A percentile compares a stretch with the other conserved stretches of the same genome.
phyloP scores from a whole-genome alignment of 179 eudicot species.

The Spergularia azorica region DNA sequence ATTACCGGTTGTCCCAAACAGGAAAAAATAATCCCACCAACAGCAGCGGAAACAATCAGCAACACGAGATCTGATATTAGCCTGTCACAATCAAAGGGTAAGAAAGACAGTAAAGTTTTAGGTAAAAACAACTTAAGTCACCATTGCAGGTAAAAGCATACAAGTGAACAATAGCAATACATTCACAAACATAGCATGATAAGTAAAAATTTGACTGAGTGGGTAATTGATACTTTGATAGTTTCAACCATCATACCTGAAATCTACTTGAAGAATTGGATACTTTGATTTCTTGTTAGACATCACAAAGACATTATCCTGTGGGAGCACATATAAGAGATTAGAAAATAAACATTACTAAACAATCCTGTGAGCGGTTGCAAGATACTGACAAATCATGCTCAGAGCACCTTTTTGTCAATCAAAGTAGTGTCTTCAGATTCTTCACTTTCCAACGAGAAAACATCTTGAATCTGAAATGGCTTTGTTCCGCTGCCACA shows the following conservation, averaged over 20 bases:
- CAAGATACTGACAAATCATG: not conserved
- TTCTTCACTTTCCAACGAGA: constrained; percentile 73
- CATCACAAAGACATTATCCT: constrained; percentile 98
- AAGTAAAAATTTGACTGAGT: not conserved
- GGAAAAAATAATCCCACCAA: constrained; percentile 92
- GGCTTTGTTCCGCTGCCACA: constrained; percentile 71
- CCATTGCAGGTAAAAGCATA: not conserved
- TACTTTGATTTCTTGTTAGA: constrained; percentile 94
- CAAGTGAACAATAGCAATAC: not conserved
- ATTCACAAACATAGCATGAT: not conserved
- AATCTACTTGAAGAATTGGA: constrained; percentile 96
- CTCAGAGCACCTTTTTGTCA: constrained; percentile 66
- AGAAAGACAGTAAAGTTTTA: not conserved
- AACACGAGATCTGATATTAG: constrained; percentile 93
- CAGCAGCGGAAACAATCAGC: constrained; percentile 95
- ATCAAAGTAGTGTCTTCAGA: constrained; percentile 85
- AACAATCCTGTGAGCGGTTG: not conserved
- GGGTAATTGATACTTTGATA: not conserved
- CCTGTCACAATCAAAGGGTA: constrained; percentile 40
- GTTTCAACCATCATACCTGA: constrained; percentile 49
- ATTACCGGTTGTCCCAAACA: constrained; percentile 96
- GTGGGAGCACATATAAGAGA: constrained; percentile 24
- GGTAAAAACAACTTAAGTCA: not conserved
- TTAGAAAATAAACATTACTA: not conserved
- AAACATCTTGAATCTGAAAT: constrained; percentile 80